phyloP scores from a whole-genome alignment of 1,284 basidiomycete species.

The Moesziomyces parantarcticus region DNA sequence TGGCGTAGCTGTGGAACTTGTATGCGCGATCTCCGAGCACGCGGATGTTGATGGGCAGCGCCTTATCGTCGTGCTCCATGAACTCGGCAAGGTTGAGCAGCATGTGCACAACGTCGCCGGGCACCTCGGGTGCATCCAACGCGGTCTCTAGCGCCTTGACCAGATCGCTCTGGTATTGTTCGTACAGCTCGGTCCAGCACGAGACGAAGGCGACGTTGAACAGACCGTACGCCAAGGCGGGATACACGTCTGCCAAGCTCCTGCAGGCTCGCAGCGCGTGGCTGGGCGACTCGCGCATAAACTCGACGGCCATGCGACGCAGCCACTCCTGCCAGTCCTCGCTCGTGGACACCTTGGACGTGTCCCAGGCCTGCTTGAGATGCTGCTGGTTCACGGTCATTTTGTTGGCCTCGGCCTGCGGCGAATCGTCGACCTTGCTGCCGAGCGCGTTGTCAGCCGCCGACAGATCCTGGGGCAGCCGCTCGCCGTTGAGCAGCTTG shows the following conservation, averaged over 20 bases:
- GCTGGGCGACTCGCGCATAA: constrained; percentile 98
- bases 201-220: constrained; percentile 99
- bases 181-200: constrained; percentile 96
- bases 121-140: constrained; percentile 81
- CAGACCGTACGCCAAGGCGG: constrained; percentile 89
- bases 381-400: constrained; percentile 97
- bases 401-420: constrained; percentile 74
- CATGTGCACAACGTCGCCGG: constrained; percentile 91
- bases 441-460: constrained; percentile 48
- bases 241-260: constrained; percentile 89
- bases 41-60: constrained; percentile 91
- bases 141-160: constrained; percentile 90
- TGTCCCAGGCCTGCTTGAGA: constrained; percentile 96
- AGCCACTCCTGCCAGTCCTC: constrained; percentile 99
- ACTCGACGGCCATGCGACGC: constrained; percentile 89
- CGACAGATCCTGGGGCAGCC: constrained; percentile 76
- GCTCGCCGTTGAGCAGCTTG: constrained; percentile 91
- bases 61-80: constrained; percentile 99
- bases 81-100: constrained; percentile 97
- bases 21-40: constrained; percentile 91
- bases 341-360: constrained; percentile 77
- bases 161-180: constrained; percentile 72
- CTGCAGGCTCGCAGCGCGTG: constrained; percentile 96
- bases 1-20: constrained; percentile 94
- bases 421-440: constrained; percentile 68